phyloP scores from a whole-genome alignment of 768 basidiomycete genomes.

The Leccinum subtestaceum region DNA sequence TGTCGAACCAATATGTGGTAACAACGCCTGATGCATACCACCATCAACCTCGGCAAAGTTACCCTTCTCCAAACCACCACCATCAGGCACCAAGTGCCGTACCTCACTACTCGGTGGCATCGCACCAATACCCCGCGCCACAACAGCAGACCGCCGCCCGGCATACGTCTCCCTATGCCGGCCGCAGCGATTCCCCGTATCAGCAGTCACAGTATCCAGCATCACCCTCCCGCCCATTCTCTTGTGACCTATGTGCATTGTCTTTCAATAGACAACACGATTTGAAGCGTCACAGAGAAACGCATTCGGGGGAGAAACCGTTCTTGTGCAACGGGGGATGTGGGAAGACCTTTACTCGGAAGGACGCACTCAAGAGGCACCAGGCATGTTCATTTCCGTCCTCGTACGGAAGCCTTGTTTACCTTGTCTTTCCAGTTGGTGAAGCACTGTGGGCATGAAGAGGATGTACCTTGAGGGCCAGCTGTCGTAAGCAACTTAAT shows the following conservation, averaged over 20 bases:
- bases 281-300: constrained; percentile 79
- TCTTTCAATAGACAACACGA: constrained; percentile 88
- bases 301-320: constrained; percentile 83
- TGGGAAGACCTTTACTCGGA: constrained; percentile 84
- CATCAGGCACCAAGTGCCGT: constrained; percentile 35
- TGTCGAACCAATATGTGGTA: constrained; percentile 22
- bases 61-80: constrained; percentile 26
- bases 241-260: constrained; percentile 70
- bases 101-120: constrained; percentile 30
- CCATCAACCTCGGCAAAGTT: constrained; percentile 26
- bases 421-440: constrained; percentile 51
- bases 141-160: constrained; percentile 19
- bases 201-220: constrained; percentile 48
- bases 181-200: constrained; percentile 27
- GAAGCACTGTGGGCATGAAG: constrained; percentile 73
- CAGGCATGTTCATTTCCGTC: constrained; percentile 50
- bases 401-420: constrained; percentile 11
- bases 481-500: constrained; percentile 17
- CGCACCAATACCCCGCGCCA: constrained; percentile 28
- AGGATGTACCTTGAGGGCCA: constrained; percentile 37
- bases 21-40: constrained; percentile 17
- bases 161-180: constrained; percentile 35
- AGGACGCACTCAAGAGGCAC: constrained; percentile 83
- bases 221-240: constrained; percentile 60
- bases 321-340: constrained; percentile 82